Conservation (phyloP, 164 flowering plant genomes). For the grape (Vitis vinifera) region DNA sequence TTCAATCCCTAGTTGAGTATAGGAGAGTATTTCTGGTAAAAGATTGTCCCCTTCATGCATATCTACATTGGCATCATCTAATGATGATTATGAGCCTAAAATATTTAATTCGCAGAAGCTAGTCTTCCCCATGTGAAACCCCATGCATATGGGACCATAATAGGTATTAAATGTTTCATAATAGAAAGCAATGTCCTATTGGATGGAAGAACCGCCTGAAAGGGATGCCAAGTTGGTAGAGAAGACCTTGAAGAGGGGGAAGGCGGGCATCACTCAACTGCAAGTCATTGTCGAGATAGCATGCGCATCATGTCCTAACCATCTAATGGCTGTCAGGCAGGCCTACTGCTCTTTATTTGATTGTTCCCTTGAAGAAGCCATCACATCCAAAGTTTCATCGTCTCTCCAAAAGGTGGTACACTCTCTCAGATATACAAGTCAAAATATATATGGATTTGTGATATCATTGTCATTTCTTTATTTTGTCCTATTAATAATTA, state of each 20-base stretch:
- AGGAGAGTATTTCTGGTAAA: too few relatives aligned
- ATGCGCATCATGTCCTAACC: constrained; percentile 68
- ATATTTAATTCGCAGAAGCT: too few relatives aligned
- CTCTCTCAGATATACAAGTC: too few relatives aligned
- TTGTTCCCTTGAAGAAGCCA: constrained; percentile 75
- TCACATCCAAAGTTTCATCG: constrained; percentile 25
- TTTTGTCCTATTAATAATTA: too few relatives aligned
- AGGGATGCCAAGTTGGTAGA: constrained; percentile 66
- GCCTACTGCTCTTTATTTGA: constrained; percentile 58
- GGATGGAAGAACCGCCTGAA: constrained; percentile 71
- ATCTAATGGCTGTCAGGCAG: constrained; percentile 66
- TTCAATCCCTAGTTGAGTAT: too few relatives aligned
- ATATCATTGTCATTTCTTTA: too few relatives aligned
- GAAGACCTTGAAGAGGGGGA: constrained; percentile 39
- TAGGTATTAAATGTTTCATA: not conserved
- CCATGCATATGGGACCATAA: too few relatives aligned
- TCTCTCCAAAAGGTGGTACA: constrained; percentile 48
- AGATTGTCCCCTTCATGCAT: too few relatives aligned
- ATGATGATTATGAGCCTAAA: too few relatives aligned
- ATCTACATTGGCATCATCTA: too few relatives aligned
- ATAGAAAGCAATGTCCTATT: constrained; percentile 68
- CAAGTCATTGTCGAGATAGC: constrained; percentile 16
- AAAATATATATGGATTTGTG: too few relatives aligned
- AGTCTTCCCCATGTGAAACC: too few relatives aligned
- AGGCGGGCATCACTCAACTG: constrained; percentile 3